Percentiles rank a stretch among this genome's conserved stretches.
Evolutionary conservation across 129 eudicot genomes (phyloP).

Genomic region (Ambrosia trifida): DNA sequence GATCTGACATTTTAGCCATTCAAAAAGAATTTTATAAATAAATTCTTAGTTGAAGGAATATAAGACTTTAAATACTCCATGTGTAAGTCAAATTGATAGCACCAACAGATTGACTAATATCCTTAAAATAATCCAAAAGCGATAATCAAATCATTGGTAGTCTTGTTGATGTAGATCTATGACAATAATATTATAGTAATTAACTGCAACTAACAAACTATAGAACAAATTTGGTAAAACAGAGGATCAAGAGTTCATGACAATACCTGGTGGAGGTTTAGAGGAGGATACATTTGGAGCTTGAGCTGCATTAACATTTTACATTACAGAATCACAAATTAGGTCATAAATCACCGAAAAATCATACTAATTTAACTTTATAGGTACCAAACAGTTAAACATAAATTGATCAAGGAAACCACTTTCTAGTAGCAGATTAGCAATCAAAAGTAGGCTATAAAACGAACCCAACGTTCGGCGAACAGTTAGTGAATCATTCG

Average conservation of each 20-base stretch:
- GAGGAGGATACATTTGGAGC: constrained; percentile 38
- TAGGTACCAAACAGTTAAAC: no score
- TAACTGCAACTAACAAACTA: not conserved
- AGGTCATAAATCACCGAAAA: no score
- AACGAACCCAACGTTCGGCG: no score
- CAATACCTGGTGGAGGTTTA: constrained; percentile 43
- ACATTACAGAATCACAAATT: not conserved
- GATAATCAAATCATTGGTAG: not conserved
- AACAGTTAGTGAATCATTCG: no score
- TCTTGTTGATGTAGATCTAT: not conserved
- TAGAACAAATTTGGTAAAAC: not conserved
- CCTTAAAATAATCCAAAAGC: not conserved
- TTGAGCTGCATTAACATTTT: constrained; percentile 35
- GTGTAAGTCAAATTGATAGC: constrained; percentile 6
- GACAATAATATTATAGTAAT: not conserved
- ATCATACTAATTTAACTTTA: no score
- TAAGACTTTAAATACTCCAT: not conserved
- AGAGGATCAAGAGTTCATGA: constrained; percentile 4
- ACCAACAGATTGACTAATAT: constrained; percentile 4
- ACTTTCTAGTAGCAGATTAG: no score
- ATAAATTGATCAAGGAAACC: no score
- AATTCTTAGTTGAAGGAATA: no score
- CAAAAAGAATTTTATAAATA: not conserved
- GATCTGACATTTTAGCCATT: not conserved
- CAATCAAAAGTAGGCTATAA: no score